A percentile compares a stretch with the other conserved stretches of the same genome.
Conservation (phyloP, 805 yeast genomes). For the Metschnikowia kofuensis region DNA sequence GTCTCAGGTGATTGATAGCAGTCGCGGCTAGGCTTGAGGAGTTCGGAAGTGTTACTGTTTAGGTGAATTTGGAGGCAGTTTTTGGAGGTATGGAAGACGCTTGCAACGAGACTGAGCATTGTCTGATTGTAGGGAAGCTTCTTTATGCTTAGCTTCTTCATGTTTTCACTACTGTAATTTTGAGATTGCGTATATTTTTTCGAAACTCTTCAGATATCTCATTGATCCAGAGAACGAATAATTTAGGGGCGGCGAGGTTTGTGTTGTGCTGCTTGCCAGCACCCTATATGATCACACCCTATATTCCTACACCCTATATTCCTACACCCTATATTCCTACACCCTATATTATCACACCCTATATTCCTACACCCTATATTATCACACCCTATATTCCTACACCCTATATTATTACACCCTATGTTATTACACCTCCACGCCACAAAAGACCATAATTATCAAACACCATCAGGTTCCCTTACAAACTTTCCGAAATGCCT, state of each 20-base stretch:
- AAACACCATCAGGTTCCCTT: too few species aligned
- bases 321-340: too few species aligned
- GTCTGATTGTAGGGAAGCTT: conserved; percentile 2
- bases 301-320: too few species aligned
- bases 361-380: too few species aligned
- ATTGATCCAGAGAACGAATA: not conserved
- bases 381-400: too few species aligned
- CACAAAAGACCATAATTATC: too few species aligned
- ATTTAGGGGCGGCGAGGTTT: not conserved
- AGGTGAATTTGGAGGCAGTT: not conserved
- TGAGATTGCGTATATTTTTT: conserved; percentile 2
- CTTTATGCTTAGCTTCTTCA: conserved; percentile 3
- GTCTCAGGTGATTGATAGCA: conserved; percentile 2
- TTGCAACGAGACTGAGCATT: conserved; percentile 1
- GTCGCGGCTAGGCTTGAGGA: conserved; percentile 1
- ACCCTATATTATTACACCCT: too few species aligned
- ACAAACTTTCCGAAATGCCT: too few species aligned
- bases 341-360: too few species aligned
- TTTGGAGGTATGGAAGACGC: not conserved
- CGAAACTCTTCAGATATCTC: not conserved
- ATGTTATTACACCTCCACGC: too few species aligned
- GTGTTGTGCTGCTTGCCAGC: not conserved
- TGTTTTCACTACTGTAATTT: conserved; percentile 4
- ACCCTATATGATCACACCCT: too few species aligned
- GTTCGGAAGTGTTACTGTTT: not conserved